phyloP scores from a whole-genome alignment of 148 eudicot genomes.

The Rhododendron kiyosumense region DNA sequence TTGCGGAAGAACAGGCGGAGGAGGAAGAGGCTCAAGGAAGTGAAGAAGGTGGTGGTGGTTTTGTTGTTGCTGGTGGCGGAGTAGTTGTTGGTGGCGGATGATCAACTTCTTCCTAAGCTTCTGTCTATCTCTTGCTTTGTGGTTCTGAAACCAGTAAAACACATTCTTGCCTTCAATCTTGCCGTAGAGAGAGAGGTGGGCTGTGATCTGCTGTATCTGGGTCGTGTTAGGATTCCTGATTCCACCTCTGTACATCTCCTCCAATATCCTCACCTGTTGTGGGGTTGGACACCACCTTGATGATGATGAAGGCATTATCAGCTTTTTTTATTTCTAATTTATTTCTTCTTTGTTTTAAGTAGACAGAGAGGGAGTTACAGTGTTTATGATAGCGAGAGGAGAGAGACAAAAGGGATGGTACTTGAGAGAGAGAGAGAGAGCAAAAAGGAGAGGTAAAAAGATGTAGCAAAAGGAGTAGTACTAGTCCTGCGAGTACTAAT shows the following conservation, averaged over 20 bases:
- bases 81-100: background rate
- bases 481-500: too few relatives aligned
- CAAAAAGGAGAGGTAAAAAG: too few relatives aligned
- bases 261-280: conserved; percentile 82
- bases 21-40: background rate
- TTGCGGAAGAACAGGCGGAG: background rate
- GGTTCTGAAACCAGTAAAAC: conserved; percentile 92
- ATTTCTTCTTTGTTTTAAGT: too few relatives aligned
- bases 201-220: conserved; percentile 76
- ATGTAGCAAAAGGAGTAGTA: too few relatives aligned
- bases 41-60: background rate
- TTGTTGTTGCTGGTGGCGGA: background rate
- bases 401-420: background rate
- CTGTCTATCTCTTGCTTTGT: conserved; percentile 82
- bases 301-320: conserved; percentile 21
- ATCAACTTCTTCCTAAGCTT: conserved; percentile 46
- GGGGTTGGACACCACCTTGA: conserved; percentile 83
- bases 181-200: conserved; percentile 69
- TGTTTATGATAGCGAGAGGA: background rate
- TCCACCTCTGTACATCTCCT: conserved; percentile 74
- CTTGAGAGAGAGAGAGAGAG: background rate
- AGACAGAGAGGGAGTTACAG: background rate
- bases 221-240: conserved; percentile 63
- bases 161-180: conserved; percentile 83
- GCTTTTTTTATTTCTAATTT: too few relatives aligned